A percentile compares a stretch with the other conserved stretches of the same genome.
These are phyloP conservation scores for Termitomyces sp. DNA, from an alignment of 768 basidiomycete species.

Conservation along the genomic window DNA sequence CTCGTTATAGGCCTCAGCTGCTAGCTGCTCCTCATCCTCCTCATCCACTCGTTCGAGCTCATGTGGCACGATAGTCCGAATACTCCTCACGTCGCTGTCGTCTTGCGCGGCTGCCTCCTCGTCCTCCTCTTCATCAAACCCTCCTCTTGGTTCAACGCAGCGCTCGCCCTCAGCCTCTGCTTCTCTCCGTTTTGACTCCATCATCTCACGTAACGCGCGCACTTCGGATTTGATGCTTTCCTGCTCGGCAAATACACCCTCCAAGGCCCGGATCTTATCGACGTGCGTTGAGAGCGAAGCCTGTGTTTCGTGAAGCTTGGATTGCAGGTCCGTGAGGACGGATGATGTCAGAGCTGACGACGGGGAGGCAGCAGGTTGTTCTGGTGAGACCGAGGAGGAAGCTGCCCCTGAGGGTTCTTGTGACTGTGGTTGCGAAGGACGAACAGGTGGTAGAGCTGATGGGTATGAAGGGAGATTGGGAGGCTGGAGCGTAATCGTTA, in stretches of 20 bases:
- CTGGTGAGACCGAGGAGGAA: slow-evolving; percentile 12
- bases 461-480: slow-evolving; percentile 60
- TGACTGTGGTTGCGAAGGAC: slow-evolving; percentile 22
- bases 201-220: slow-evolving; percentile 58
- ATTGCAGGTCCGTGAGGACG: slow-evolving; percentile 60
- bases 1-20: slow-evolving; percentile 16
- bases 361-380: slow-evolving; percentile 15
- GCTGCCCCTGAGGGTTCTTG: slow-evolving; percentile 19
- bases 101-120: slow-evolving; percentile 36
- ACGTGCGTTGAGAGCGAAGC: slow-evolving; percentile 68
- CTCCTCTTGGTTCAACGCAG: slow-evolving; percentile 19
- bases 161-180: slow-evolving; percentile 16
- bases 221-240: slow-evolving; percentile 81
- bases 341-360: slow-evolving; percentile 20
- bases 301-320: slow-evolving; percentile 83
- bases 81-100: slow-evolving; percentile 65
- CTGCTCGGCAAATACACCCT: slow-evolving; percentile 78
- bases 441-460: slow-evolving; percentile 59
- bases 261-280: slow-evolving; percentile 78
- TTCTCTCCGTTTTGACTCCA: slow-evolving; percentile 62
- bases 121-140: slow-evolving; percentile 29
- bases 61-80: slow-evolving; percentile 65
- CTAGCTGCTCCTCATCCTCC: slow-evolving; percentile 59
- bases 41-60: slow-evolving; percentile 70
- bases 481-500: slow-evolving; percentile 35